Conservation (phyloP, 345 rosid genomes). For the Erucastrum elatum region DNA sequence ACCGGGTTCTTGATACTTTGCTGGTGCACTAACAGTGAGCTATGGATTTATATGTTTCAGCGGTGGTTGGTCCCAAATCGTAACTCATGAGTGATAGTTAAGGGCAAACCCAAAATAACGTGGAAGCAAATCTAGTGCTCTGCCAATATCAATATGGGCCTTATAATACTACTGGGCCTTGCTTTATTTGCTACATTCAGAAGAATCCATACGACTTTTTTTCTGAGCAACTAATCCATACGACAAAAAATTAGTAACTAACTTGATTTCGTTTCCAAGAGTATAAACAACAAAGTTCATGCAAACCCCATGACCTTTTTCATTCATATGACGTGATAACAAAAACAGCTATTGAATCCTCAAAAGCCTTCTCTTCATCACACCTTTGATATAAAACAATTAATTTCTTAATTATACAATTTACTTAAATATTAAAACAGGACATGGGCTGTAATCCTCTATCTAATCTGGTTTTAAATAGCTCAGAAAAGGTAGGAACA, state of each 20-base stretch:
- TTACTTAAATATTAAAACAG: background rate
- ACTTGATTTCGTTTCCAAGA: slow-evolving; percentile 13
- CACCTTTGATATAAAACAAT: background rate
- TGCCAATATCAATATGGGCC: slow-evolving; percentile 12
- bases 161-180: slow-evolving; percentile 14
- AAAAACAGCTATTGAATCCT: background rate
- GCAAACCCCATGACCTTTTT: slow-evolving; percentile 29
- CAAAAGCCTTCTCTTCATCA: background rate
- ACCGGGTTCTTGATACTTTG: background rate
- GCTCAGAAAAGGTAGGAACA: slow-evolving; percentile 18
- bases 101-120: background rate
- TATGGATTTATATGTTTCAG: background rate
- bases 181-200: background rate
- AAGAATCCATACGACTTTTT: background rate
- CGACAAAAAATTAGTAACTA: background rate
- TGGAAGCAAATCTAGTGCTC: background rate
- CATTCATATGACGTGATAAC: slow-evolving; percentile 35
- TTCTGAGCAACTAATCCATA: too few relatives aligned
- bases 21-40: background rate
- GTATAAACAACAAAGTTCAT: slow-evolving; percentile 25
- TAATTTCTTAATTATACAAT: background rate
- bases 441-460: slow-evolving; percentile 31
- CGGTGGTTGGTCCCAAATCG: background rate
- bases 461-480: slow-evolving; percentile 25
- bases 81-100: background rate